Evolutionary conservation across 31 red algal species (phyloP).

Genomic region (Odonthalia washingtoniensis): DNA sequence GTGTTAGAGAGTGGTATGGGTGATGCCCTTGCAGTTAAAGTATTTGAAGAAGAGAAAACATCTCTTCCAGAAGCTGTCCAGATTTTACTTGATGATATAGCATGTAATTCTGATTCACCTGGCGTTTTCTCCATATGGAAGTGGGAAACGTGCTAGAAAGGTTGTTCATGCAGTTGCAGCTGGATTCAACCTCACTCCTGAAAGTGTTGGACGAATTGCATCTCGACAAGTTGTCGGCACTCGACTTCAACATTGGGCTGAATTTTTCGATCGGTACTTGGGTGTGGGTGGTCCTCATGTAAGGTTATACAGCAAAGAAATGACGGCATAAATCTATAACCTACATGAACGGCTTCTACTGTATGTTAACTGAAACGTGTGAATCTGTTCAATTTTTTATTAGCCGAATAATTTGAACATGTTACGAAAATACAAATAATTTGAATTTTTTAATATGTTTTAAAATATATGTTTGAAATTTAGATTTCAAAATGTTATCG

Average conservation of each 20-base stretch:
- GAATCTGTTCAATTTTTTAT: too few species aligned
- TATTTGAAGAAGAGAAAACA: conserved; percentile 93
- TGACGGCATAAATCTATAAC: not conserved
- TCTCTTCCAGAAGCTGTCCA: conserved; percentile 79
- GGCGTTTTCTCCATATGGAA: conserved; percentile 43
- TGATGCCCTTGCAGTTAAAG: conserved; percentile 77
- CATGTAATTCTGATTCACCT: conserved; percentile 17
- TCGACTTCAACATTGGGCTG: conserved; percentile 35
- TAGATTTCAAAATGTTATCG: too few species aligned
- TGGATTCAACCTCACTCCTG: conserved; percentile 45
- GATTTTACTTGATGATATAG: conserved; percentile 23
- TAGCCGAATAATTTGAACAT: conserved; percentile 22
- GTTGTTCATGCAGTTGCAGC: conserved; percentile 74
- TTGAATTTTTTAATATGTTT: too few species aligned
- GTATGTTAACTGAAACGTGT: too few species aligned
- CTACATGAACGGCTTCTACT: too few species aligned
- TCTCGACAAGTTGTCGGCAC: conserved; percentile 45
- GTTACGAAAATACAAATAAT: conserved; percentile 26
- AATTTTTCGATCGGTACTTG: conserved; percentile 60
- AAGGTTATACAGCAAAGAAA: conserved; percentile 21
- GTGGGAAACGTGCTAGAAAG: conserved; percentile 57
- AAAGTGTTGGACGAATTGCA: conserved; percentile 51
- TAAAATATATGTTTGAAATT: too few species aligned
- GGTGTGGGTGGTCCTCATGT: conserved; percentile 55
- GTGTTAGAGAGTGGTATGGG: conserved; percentile 76